Conservation (phyloP, 306 rosid species). For the Prunus persica region DNA sequence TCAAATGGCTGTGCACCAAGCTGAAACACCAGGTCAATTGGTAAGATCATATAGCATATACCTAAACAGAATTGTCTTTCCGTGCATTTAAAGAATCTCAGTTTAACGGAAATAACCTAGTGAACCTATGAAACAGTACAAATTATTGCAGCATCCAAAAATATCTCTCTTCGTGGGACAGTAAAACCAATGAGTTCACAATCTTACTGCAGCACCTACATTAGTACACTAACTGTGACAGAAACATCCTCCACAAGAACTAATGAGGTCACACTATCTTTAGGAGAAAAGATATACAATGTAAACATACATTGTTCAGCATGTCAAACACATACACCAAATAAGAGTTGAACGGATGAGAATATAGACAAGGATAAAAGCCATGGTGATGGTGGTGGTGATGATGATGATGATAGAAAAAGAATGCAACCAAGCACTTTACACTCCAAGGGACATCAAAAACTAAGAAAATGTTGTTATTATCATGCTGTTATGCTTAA, state of each 20-base stretch:
- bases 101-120: not conserved
- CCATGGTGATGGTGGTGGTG: not conserved
- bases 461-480: not conserved
- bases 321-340: not conserved
- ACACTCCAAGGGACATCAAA: not conserved
- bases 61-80: not conserved
- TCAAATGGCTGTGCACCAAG: constrained; percentile 60
- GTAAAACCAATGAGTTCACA: too few species aligned
- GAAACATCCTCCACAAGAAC: not conserved
- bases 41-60: constrained; percentile 18
- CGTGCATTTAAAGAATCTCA: not conserved
- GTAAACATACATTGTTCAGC: not conserved
- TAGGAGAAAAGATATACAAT: not conserved
- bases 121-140: not conserved
- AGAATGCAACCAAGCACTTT: not conserved
- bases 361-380: not conserved
- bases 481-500: not conserved
- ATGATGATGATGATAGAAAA: not conserved
- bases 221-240: not conserved
- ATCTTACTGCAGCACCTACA: too few species aligned
- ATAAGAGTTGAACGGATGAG: not conserved
- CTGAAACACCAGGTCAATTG: constrained; percentile 40
- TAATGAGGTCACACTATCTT: not conserved
- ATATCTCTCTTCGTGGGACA: too few species aligned
- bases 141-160: not conserved